phyloP scores from a whole-genome alignment of 2,329 filamentous ascomycete species.

The Sphaceloma murrayae region DNA sequence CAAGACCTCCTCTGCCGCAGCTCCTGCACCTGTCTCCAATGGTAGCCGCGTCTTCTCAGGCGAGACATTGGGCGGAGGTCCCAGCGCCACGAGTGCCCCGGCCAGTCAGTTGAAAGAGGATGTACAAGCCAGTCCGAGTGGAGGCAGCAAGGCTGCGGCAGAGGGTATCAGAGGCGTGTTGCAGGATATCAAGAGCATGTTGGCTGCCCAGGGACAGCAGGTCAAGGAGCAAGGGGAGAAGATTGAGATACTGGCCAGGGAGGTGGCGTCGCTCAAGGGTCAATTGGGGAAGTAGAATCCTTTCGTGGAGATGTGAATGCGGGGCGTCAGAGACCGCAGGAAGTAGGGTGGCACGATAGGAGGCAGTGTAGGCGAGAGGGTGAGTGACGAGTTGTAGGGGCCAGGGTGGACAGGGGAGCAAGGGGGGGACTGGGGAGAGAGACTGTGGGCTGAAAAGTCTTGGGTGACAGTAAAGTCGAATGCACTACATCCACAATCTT shows the following conservation, averaged over 20 bases:
- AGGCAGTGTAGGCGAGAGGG: too few relatives aligned
- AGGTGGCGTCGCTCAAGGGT: constrained; percentile 74
- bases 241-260: constrained; percentile 66
- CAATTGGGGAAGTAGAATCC: constrained; percentile 44
- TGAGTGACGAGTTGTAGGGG: too few relatives aligned
- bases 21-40: constrained; percentile 22
- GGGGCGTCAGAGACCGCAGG: neutral
- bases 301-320: neutral
- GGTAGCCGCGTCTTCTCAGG: neutral
- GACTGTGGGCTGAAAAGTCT: too few relatives aligned
- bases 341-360: neutral
- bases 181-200: constrained; percentile 64
- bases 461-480: too few relatives aligned
- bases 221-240: constrained; percentile 15
- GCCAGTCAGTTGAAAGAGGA: constrained; percentile 21
- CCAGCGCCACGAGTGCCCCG: constrained; percentile 18
- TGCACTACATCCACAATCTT: too few relatives aligned
- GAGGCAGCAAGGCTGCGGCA: constrained; percentile 34
- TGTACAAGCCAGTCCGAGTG: constrained; percentile 18
- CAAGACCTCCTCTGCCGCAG: constrained; percentile 24
- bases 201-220: constrained; percentile 67
- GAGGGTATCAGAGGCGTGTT: constrained; percentile 56
- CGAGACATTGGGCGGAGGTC: constrained; percentile 18
- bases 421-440: too few relatives aligned
- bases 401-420: too few relatives aligned